Evolutionary conservation across 805 yeast genomes (phyloP), one percentile per base, ranked within the genome.

Genomic region (Danielia reshetovae): DNA sequence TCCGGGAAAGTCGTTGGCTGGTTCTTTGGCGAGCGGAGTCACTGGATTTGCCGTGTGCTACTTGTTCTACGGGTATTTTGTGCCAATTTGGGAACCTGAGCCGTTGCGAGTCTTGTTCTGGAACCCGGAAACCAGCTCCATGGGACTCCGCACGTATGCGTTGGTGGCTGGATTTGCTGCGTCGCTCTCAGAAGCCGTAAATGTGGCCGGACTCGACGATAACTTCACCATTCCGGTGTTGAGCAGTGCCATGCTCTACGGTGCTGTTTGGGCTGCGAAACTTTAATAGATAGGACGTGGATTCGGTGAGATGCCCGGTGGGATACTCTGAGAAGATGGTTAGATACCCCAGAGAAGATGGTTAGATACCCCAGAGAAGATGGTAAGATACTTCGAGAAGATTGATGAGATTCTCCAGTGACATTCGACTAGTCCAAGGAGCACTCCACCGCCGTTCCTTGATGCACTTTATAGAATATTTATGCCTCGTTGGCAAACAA

Each of bases 171-270:
- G 97, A 0, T 50, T 87, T 13, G 76, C 87, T 27, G 96, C 96
- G 7, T 80, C 97, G 5, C 61, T 84, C 11, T 79, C 95, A 29
- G 98, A 93, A 67, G 86, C 88, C 19, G 74, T 89, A 31, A 87
- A 84, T 46, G 38, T 89, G 11, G 78, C 72, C 38, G 78, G 76
- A 27, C 64, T 89, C 60, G 98, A 93, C 59, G 98, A 93, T 56
- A 93, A 93, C 59, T 76, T 93, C 50, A 89, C 97, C 30, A 90
- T 93, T 40, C 98, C 98, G 5, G 86, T 86, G 1, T 60, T 90
- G 27, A 81, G 96, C 14, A 81, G 95, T 5, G 52, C 72, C 4
- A 77, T 83, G 47, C 65, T 88, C 43, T 69, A 70, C 51, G 60
- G 59, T 17, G 68, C 75, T 14, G 70, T 81, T n/a, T 18, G 27